phyloP scores from a whole-genome alignment of 1,284 basidiomycete species.

The Sparassis latifolia region DNA sequence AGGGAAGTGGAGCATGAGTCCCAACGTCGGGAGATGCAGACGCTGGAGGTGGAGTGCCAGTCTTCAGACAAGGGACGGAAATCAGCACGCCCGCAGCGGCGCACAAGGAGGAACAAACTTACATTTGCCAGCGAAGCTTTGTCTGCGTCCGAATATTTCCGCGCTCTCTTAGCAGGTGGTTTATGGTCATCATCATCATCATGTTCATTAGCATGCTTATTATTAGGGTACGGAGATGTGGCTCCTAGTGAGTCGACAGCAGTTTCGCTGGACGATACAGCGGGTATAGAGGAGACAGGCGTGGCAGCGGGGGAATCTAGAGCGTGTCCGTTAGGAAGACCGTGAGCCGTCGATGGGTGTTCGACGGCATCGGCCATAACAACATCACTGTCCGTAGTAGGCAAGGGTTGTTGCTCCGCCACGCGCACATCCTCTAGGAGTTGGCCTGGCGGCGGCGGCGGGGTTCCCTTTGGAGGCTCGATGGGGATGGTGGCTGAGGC shows the following conservation, averaged over 20 bases:
- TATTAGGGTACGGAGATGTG: constrained; percentile 39
- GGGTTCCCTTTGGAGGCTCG: constrained; percentile 37
- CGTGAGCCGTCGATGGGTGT: constrained; percentile 19
- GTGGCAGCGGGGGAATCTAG: constrained; percentile 35
- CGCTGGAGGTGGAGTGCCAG: constrained; percentile 58
- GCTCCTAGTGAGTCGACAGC: constrained; percentile 34
- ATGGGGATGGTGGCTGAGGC: constrained; percentile 38
- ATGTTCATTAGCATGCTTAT: constrained; percentile 24
- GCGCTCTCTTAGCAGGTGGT: constrained; percentile 63
- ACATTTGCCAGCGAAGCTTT: constrained; percentile 55
- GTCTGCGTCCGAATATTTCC: constrained; percentile 49
- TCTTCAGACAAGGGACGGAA: constrained; percentile 42
- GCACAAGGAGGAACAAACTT: constrained; percentile 42
- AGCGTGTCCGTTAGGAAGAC: constrained; percentile 13
- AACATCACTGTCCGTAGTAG: constrained; percentile 33
- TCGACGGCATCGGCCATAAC: constrained; percentile 39
- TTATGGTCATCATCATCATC: constrained; percentile 51
- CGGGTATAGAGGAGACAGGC: constrained; percentile 21
- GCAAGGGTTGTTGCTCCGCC: constrained; percentile 27
- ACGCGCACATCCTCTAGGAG: constrained; percentile 47
- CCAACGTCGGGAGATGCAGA: constrained; percentile 19
- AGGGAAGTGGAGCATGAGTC: constrained; percentile 12
- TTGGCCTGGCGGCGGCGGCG: constrained; percentile 41
- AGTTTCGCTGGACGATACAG: constrained; percentile 27
- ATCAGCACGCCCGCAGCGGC: constrained; percentile 53